A percentile compares a stretch with the other conserved stretches of the same genome.
Conservation (phyloP, 805 yeast genomes). For the Starmerella asiatica region DNA sequence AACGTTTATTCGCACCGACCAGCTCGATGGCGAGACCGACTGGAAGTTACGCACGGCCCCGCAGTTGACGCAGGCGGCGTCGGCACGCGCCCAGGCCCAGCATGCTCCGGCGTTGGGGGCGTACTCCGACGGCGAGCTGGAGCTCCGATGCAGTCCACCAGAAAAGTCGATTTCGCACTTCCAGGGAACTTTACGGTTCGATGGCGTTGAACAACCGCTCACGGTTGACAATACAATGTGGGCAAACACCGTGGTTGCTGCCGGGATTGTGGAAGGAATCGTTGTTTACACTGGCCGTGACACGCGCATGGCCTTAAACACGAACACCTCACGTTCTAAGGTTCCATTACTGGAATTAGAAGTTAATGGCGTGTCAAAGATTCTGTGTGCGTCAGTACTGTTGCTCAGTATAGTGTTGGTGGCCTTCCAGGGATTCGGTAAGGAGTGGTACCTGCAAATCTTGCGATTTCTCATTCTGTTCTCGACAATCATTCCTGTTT, state of each 20-base stretch:
- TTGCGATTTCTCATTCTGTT: slow-evolving; percentile 83
- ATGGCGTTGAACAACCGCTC: slow-evolving; percentile 41
- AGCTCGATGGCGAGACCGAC: slow-evolving; percentile 96
- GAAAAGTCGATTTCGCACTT: slow-evolving; percentile 71
- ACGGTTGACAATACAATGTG: slow-evolving; percentile 86
- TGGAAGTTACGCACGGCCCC: slow-evolving; percentile 87
- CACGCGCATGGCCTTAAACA: slow-evolving; percentile 90
- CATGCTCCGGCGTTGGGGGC: too few species aligned
- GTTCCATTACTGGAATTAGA: slow-evolving; percentile 83
- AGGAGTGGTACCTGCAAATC: slow-evolving; percentile 77
- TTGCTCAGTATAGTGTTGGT: slow-evolving; percentile 64
- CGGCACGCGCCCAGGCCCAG: slow-evolving; percentile 21
- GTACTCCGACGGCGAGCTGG: slow-evolving; percentile 30
- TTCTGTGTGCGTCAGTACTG: slow-evolving; percentile 77
- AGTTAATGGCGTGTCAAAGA: slow-evolving; percentile 75
- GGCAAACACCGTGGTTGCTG: slow-evolving; percentile 96
- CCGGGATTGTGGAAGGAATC: slow-evolving; percentile 82
- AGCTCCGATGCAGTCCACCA: slow-evolving; percentile 66
- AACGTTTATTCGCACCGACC: slow-evolving; percentile 90
- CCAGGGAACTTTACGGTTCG: slow-evolving; percentile 54
- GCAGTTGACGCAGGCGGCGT: slow-evolving; percentile 50
- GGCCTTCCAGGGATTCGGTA: slow-evolving; percentile 55
- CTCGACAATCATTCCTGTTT: slow-evolving; percentile 92
- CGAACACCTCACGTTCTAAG: slow-evolving; percentile 74
- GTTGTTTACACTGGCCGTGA: slow-evolving; percentile 83